Evolutionary conservation across 768 basidiomycete species (phyloP).

Genomic region (Lactarius pseudohatsudake): DNA sequence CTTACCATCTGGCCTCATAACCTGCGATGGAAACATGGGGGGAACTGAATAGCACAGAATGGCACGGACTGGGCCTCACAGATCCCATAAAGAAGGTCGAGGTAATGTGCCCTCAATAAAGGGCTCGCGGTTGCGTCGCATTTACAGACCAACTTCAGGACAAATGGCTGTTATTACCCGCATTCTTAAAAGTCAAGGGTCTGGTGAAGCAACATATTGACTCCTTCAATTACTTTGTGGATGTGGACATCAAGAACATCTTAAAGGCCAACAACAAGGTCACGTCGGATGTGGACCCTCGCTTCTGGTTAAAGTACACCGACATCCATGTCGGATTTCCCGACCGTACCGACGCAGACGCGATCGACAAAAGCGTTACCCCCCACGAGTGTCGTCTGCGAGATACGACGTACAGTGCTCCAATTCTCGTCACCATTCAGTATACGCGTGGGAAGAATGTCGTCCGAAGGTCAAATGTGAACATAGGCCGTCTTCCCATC

Average conservation of each 20-base stretch:
- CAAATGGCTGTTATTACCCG: constrained; percentile 97
- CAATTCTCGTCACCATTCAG: constrained; percentile 90
- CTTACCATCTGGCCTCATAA: neutral
- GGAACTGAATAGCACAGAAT: constrained; percentile 52
- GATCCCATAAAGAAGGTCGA: constrained; percentile 91
- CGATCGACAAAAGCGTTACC: constrained; percentile 79
- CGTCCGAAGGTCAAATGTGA: constrained; percentile 77
- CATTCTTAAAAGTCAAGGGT: constrained; percentile 96
- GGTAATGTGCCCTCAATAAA: constrained; percentile 47
- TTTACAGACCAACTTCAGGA: constrained; percentile 53
- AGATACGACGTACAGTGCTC: constrained; percentile 92
- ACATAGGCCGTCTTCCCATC: constrained; percentile 90
- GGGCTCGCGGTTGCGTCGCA: neutral
- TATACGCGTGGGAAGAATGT: constrained; percentile 92
- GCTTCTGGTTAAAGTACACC: constrained; percentile 94
- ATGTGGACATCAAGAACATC: constrained; percentile 96
- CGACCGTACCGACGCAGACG: constrained; percentile 79
- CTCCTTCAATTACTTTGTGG: constrained; percentile 98
- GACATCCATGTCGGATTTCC: constrained; percentile 94
- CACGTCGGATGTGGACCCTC: constrained; percentile 94
- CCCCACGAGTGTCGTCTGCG: constrained; percentile 97
- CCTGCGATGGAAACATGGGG: constrained; percentile 51
- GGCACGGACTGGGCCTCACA: constrained; percentile 77
- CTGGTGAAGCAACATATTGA: constrained; percentile 99
- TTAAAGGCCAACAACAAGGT: constrained; percentile 91